A percentile compares a stretch with the other conserved stretches of the same genome.
phyloP scores from a whole-genome alignment of 2,329 filamentous ascomycete species.

The Colletotrichum sp. region DNA sequence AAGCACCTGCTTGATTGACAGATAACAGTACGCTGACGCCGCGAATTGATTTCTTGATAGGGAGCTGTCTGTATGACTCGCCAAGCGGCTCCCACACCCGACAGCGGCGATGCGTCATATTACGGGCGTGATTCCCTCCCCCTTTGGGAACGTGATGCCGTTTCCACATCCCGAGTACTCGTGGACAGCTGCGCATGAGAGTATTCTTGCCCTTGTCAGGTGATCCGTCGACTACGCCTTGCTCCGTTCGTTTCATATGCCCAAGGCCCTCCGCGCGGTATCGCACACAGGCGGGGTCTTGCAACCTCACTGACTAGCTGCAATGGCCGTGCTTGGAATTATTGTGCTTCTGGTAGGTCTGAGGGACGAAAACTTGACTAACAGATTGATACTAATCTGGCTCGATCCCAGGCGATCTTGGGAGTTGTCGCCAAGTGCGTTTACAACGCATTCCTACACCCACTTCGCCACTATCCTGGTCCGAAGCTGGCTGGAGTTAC shows the following conservation, averaged over 20 bases:
- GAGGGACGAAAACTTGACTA: background rate
- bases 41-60: background rate
- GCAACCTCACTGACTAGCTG: background rate
- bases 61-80: slow-evolving; percentile 1
- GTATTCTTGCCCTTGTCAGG: background rate
- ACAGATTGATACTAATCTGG: background rate
- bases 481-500: slow-evolving; percentile 26
- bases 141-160: background rate
- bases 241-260: background rate
- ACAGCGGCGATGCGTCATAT: slow-evolving; percentile 3
- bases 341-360: background rate
- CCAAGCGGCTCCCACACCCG: background rate
- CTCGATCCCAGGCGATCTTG: background rate
- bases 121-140: background rate
- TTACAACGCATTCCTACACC: slow-evolving; percentile 33
- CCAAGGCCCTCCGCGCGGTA: background rate
- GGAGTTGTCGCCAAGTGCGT: slow-evolving; percentile 18
- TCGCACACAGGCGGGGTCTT: background rate
- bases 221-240: background rate
- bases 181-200: background rate
- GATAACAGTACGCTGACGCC: background rate
- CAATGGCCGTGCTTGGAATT: background rate
- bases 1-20: background rate
- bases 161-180: background rate
- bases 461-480: slow-evolving; percentile 32